A percentile compares a stretch with the other conserved stretches of the same genome.
phyloP scores from a whole-genome alignment of 139 green algal species.

The Chlorella sp. region DNA sequence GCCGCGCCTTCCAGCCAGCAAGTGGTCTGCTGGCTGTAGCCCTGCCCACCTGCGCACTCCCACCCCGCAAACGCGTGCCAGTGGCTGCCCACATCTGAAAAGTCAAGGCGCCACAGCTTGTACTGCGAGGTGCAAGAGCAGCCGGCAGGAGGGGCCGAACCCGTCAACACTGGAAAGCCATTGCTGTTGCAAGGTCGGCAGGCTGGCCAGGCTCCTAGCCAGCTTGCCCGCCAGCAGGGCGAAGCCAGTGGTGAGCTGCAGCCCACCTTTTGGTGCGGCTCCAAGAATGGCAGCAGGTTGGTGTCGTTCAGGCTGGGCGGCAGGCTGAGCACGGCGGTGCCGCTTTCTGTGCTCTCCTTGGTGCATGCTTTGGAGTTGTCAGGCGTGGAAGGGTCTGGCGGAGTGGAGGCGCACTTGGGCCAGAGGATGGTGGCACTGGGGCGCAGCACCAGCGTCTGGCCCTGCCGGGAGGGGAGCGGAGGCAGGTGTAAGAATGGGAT shows the following conservation, averaged over 20 bases:
- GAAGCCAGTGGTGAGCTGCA: too few species aligned
- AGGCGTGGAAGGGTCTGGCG: background rate
- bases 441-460: background rate
- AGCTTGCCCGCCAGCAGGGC: too few species aligned
- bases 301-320: slow-evolving; percentile 22
- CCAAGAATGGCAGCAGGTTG: slow-evolving; percentile 22
- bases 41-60: slow-evolving; percentile 16
- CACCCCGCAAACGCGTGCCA: slow-evolving; percentile 27
- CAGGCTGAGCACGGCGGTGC: background rate
- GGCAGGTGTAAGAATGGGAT: background rate
- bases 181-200: too few species aligned
- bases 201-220: too few species aligned
- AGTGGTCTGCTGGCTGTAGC: background rate
- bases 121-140: background rate
- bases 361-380: background rate
- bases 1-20: too few species aligned
- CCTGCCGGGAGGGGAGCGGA: background rate
- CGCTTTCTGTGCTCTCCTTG: background rate
- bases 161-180: too few species aligned
- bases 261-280: background rate
- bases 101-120: slow-evolving; percentile 17
- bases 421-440: slow-evolving; percentile 12
- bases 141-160: too few species aligned
- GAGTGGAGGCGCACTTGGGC: background rate
- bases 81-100: slow-evolving; percentile 21